Evolutionary conservation across 345 rosid genomes (phyloP).

Genomic region (Corchorus olitorius): DNA sequence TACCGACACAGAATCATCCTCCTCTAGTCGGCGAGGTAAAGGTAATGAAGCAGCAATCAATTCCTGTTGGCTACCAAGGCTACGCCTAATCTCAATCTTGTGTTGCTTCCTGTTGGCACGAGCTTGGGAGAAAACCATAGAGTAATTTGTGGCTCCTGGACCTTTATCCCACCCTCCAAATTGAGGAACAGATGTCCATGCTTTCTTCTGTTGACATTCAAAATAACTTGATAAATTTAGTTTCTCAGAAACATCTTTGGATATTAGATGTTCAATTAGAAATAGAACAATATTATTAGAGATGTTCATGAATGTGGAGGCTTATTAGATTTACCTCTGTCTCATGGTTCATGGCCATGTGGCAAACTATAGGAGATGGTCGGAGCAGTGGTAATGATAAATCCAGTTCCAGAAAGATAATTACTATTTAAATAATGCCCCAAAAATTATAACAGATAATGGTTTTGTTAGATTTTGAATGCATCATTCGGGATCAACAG

Average conservation of each 20-base stretch:
- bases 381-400: no score
- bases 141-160: slow-evolving; percentile 52
- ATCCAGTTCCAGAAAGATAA: no score
- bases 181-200: slow-evolving; percentile 54
- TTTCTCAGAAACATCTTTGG: neutral
- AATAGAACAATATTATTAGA: no score
- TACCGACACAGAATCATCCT: slow-evolving; percentile 57
- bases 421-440: no score
- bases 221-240: neutral
- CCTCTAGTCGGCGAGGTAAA: slow-evolving; percentile 26
- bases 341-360: no score
- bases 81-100: slow-evolving; percentile 44
- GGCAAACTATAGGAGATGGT: no score
- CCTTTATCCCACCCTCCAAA: slow-evolving; percentile 80
- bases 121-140: slow-evolving; percentile 65
- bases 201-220: neutral
- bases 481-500: no score
- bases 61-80: slow-evolving; percentile 61
- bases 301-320: neutral
- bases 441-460: no score
- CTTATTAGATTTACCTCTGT: no score
- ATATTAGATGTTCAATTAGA: no score
- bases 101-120: slow-evolving; percentile 71
- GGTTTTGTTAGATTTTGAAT: no score
- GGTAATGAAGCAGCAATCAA: slow-evolving; percentile 31